Evolutionary conservation across 2,329 filamentous ascomycete genomes (phyloP).

Genomic region (Colletotrichum phormii): DNA sequence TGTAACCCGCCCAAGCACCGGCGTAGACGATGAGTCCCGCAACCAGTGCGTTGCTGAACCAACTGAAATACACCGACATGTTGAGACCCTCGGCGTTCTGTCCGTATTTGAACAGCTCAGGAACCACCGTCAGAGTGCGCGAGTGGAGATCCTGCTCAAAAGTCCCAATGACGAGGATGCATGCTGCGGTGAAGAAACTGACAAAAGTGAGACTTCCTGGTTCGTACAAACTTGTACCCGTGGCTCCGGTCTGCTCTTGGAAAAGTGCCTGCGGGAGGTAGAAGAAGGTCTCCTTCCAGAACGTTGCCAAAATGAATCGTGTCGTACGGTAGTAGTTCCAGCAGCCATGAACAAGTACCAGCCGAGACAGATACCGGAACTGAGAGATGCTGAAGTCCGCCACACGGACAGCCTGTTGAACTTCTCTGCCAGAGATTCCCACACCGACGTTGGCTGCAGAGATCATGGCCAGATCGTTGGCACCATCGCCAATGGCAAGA

Average conservation of each 20-base stretch:
- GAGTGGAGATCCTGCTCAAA: conserved; percentile 90
- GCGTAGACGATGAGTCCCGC: conserved; percentile 38
- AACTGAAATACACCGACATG: conserved; percentile 74
- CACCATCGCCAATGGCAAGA: conserved; percentile 90
- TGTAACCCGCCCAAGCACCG: background rate
- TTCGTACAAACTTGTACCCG: conserved; percentile 92
- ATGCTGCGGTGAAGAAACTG: conserved; percentile 93
- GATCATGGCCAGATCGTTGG: conserved; percentile 97
- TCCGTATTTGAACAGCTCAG: conserved; percentile 88
- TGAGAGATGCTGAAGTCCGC: conserved; percentile 93
- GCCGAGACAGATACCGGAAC: conserved; percentile 85
- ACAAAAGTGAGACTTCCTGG: conserved; percentile 88
- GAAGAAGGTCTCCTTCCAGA: conserved; percentile 90
- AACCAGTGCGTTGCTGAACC: conserved; percentile 42
- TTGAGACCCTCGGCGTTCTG: conserved; percentile 81
- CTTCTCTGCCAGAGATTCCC: conserved; percentile 92
- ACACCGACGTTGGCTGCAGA: conserved; percentile 87
- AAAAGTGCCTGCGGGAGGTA: conserved; percentile 88
- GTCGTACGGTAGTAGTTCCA: conserved; percentile 94
- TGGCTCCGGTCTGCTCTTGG: conserved; percentile 87
- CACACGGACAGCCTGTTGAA: conserved; percentile 87
- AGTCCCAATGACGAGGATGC: conserved; percentile 90
- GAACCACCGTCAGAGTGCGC: conserved; percentile 86
- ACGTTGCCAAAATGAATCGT: conserved; percentile 89
- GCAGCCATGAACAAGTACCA: conserved; percentile 85